Evolutionary conservation across 2,329 filamentous ascomycete species (phyloP).

Genomic region (Incumbomyces lentus): DNA sequence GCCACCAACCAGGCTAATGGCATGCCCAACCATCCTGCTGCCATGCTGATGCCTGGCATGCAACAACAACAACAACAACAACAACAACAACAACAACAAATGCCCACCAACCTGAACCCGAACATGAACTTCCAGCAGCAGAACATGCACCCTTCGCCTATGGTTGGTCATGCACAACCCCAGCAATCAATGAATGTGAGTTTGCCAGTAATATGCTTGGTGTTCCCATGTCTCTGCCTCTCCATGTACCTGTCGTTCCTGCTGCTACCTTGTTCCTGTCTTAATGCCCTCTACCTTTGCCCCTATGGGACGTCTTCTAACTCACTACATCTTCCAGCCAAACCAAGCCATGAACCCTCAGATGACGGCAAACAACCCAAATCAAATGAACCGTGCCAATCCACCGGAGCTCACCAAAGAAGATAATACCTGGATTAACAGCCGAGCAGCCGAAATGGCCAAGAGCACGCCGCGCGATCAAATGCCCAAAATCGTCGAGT

Average conservation of each 20-base stretch:
- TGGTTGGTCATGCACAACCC: constrained; percentile 28
- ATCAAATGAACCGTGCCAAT: not conserved
- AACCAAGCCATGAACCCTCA: constrained; percentile 11
- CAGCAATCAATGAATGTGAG: constrained; percentile 8
- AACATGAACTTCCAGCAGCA: no score
- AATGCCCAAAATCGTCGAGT: constrained; percentile 40
- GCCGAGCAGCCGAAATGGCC: constrained; percentile 38
- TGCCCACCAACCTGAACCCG: not conserved
- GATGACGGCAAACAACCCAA: constrained; percentile 22
- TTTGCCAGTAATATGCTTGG: not conserved
- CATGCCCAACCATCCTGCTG: constrained; percentile 22
- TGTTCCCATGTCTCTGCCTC: no score
- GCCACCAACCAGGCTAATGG: constrained; percentile 24
- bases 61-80: constrained; percentile 26
- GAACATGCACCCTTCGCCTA: constrained; percentile 39
- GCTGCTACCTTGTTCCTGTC: no score
- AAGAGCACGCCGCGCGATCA: constrained; percentile 34
- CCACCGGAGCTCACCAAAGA: constrained; percentile 24
- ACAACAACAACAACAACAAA: not conserved
- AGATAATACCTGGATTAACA: constrained; percentile 34
- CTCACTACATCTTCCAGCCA: not conserved
- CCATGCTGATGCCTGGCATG: constrained; percentile 31
- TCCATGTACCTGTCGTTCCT: no score
- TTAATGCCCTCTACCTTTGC: no score
- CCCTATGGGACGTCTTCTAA: no score